These are phyloP conservation scores for Calonectria pteridis DNA, from an alignment of 2,329 filamentous ascomycete genomes.

Conservation along the genomic window DNA sequence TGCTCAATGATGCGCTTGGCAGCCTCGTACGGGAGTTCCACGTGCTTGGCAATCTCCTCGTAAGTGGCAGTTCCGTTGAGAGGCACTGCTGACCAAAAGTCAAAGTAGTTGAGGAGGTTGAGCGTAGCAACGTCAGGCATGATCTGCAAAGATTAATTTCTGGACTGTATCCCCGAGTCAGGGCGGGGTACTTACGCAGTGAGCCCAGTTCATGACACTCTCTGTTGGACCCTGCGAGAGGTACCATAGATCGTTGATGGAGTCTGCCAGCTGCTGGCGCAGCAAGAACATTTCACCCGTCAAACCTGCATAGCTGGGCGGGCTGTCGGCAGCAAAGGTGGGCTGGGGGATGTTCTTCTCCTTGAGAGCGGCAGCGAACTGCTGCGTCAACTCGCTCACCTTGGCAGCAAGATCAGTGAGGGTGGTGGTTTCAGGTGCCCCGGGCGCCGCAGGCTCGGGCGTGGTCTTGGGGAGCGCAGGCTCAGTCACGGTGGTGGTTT, in stretches of 20 bases:
- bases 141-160: neutral
- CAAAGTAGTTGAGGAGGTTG: slow-evolving; percentile 63
- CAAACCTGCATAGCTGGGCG: slow-evolving; percentile 55
- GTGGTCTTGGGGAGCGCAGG: slow-evolving; percentile 46
- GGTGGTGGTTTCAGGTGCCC: slow-evolving; percentile 38
- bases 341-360: slow-evolving; percentile 58
- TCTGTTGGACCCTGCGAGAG: slow-evolving; percentile 57
- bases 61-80: slow-evolving; percentile 59
- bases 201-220: slow-evolving; percentile 6
- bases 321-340: slow-evolving; percentile 58
- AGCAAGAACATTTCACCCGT: slow-evolving; percentile 57
- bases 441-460: neutral
- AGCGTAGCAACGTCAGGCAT: slow-evolving; percentile 50
- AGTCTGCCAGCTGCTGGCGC: slow-evolving; percentile 58
- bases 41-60: slow-evolving; percentile 53
- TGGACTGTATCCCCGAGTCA: neutral
- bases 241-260: slow-evolving; percentile 60
- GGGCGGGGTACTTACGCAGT: neutral
- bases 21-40: slow-evolving; percentile 54
- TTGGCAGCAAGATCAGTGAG: slow-evolving; percentile 58
- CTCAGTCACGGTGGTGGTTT: slow-evolving; percentile 50
- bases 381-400: slow-evolving; percentile 58
- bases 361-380: slow-evolving; percentile 55
- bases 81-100: slow-evolving; percentile 65
- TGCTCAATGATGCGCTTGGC: slow-evolving; percentile 54